Evolutionary conservation across 768 basidiomycete genomes (phyloP), one percentile per base, ranked within the genome.

Genomic region (Lactarius tabidus): DNA sequence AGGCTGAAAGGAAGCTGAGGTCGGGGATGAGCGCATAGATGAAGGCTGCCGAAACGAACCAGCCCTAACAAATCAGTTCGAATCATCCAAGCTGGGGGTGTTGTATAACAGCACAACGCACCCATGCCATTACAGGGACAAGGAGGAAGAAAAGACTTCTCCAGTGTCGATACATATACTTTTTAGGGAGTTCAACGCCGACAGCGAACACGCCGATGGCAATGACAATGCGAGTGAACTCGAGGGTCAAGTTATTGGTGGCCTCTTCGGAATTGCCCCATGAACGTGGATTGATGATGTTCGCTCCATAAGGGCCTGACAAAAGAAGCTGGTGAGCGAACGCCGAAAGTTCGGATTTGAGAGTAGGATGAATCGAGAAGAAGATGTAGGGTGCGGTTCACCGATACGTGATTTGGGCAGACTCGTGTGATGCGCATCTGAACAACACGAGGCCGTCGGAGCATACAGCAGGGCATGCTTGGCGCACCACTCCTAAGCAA

Each of bases 161-260:
- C 94, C 95, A 97, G 72, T 98, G 97, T n/a, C 85, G 83, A 26
- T 81, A 79, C 84, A 98, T 91, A 77, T 98, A 99, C 5, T 91
- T 91, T 78, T 95, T 94, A 28, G 97, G 97, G 73, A 98, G 80
- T 74, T 99, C 97, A 28, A 98, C 97, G 18, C 97, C 97, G 60
- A 99, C 93, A 9, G 96, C 96, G 74, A 99, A 99, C 0, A 99
- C 96, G 23, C 94, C 94, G 60, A 98, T 90, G 18, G 96, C 97
- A 36, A 99, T 85, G 53, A 98, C 90, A 63, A 98, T 87, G 18
- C 97, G 84, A 10, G 93, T 95, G 62, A 89, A 82, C 76, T 99
- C 97, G 64, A 99, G 82, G 1, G 93, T 95, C 65, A 99, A 91
- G 28, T 79, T 77, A 76, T 98, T 92, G 14, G 82, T 78, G 2